These are phyloP conservation scores for Penicillium sp. DNA, from an alignment of 2,329 filamentous ascomycete species.

Conservation along the genomic window DNA sequence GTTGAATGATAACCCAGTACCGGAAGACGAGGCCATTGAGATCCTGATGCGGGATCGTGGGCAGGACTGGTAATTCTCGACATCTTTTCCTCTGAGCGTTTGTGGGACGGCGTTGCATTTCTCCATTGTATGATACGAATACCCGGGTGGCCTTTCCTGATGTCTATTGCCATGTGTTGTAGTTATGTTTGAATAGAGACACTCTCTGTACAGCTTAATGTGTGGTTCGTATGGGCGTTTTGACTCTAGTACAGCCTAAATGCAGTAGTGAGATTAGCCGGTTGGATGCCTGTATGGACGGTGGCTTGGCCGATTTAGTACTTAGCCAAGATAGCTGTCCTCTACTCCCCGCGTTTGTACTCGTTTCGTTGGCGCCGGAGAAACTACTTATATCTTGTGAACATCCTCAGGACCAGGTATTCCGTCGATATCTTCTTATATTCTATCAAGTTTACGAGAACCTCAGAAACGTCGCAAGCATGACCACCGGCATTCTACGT, in stretches of 20 bases:
- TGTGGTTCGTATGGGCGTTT: background rate
- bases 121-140: slow-evolving; percentile 20
- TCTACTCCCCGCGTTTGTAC: slow-evolving; percentile 9
- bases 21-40: slow-evolving; percentile 45
- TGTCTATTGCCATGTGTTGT: slow-evolving; percentile 20
- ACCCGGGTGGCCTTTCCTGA: slow-evolving; percentile 21
- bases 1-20: slow-evolving; percentile 61
- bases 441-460: background rate
- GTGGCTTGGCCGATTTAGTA: background rate
- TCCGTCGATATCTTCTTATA: background rate
- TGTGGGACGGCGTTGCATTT: slow-evolving; percentile 18
- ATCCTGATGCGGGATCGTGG: slow-evolving; percentile 46
- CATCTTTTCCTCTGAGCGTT: slow-evolving; percentile 20
- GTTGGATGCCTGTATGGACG: background rate
- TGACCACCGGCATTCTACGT: slow-evolving; percentile 39
- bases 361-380: background rate
- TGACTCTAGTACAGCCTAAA: slow-evolving; percentile 13
- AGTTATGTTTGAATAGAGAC: slow-evolving; percentile 14
- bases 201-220: slow-evolving; percentile 5
- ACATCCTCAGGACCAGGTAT: background rate
- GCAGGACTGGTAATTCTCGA: slow-evolving; percentile 41
- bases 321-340: slow-evolving; percentile 1
- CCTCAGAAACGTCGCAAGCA: background rate
- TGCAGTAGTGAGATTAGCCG: slow-evolving; percentile 13
- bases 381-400: background rate